A percentile compares a stretch with the other conserved stretches of the same genome.
Evolutionary conservation across 768 basidiomycete genomes (phyloP).

Genomic region (Kwoniella sp.): DNA sequence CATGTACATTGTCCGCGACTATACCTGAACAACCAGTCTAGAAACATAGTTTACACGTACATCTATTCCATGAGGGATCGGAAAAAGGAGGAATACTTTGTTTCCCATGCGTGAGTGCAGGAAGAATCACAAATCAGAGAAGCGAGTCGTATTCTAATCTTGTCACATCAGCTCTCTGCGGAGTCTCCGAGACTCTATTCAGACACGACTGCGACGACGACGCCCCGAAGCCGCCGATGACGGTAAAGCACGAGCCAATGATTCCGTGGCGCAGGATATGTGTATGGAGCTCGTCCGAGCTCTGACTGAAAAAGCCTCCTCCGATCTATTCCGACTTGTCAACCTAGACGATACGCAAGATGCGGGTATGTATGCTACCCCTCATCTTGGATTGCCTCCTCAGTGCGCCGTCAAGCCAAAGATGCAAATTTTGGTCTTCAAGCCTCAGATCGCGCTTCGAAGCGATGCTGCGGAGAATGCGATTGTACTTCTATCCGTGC

Average conservation of each 20-base stretch:
- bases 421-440: conserved; percentile 79
- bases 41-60: conserved; percentile 84
- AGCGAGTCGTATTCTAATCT: background rate
- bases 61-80: conserved; percentile 78
- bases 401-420: conserved; percentile 58
- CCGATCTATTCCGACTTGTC: conserved; percentile 24
- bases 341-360: conserved; percentile 6
- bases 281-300: conserved; percentile 20
- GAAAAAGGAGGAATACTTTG: conserved; percentile 79
- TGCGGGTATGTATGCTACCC: conserved; percentile 15
- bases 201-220: conserved; percentile 55
- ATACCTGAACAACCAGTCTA: conserved; percentile 71
- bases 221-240: conserved; percentile 7
- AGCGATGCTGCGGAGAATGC: conserved; percentile 64
- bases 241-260: conserved; percentile 25
- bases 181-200: conserved; percentile 18
- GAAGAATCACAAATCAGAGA: background rate
- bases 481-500: conserved; percentile 73
- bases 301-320: conserved; percentile 11
- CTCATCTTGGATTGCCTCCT: conserved; percentile 45
- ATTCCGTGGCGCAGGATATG: conserved; percentile 21
- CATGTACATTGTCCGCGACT: conserved; percentile 85
- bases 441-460: conserved; percentile 82
- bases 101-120: conserved; percentile 74
- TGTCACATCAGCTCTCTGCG: conserved; percentile 21